Base-by-base conservation (phyloP, 257 asterid species). In the Solanum lignicaule region DNA sequence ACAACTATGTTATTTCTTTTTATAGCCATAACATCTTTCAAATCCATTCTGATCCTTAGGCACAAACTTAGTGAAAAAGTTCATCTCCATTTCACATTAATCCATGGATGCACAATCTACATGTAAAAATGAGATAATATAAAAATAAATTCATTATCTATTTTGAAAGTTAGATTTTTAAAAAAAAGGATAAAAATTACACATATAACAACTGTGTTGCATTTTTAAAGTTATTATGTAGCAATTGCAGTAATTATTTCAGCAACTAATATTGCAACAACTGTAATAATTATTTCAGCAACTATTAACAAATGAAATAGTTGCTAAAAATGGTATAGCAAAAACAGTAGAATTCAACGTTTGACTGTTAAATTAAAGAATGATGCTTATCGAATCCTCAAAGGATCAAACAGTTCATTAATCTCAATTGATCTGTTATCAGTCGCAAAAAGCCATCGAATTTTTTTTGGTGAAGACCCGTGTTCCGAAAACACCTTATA, bases 391-490 rank as follows among this genome's bases (percentile, higher is more conserved):
- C 11, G 21, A 27, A 32, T 27, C 1, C 75, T 68, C 0, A 5
- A 16, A 0, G 21, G 36, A n/a, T 66, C 18, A 66, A 66, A 25
- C 33, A 66, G 14, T 14, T 66, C 9, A 9, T 25, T 25, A 5
- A 25, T 66, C 3, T 66, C 32, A 66, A 66, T 12, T 5, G 2
- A 66, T 65, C 0, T 66, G 73, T 25, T 11, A 25, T 10, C 6
- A 65, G 4, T 25, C 4, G 1, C 3, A 1, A 10, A 65, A 65
- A 25, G 14, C 3, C 73, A 65, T 65, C 9, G 0, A 65, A 11
- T 0, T 43, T 2, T 3, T n/a, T n/a, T n/a, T 12, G 18, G 32
- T 9, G 15, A 65, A 10, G 33, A 11, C 3, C 0, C 8, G 13
- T 11, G 3, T 25, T 65, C 3, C 52, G 18, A 43, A 43, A 43